These are phyloP conservation scores for Echeveria elegans DNA, from an alignment of 164 flowering plant genomes.

Conservation along the genomic window DNA sequence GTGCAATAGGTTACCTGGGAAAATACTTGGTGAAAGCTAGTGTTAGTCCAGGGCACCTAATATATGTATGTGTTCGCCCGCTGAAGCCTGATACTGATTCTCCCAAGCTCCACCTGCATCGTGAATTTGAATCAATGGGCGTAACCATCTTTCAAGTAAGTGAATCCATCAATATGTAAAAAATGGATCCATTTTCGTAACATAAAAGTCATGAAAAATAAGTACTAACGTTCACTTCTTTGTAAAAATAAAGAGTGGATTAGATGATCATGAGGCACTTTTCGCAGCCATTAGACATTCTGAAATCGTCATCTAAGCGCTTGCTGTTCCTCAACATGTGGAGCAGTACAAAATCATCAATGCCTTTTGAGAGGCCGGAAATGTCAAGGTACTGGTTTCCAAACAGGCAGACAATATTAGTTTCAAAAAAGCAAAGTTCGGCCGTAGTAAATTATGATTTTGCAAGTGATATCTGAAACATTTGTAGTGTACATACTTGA, in stretches of 20 bases:
- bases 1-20: no score
- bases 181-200: no score
- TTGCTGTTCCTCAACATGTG: constrained; percentile 19
- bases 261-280: constrained; percentile 20
- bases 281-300: constrained; percentile 14
- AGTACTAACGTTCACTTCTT: not conserved
- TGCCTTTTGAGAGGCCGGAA: constrained; percentile 18
- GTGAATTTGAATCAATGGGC: constrained; percentile 14
- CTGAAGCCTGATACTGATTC: constrained; percentile 2
- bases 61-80: no score
- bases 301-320: constrained; percentile 19
- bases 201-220: no score
- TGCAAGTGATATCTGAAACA: not conserved
- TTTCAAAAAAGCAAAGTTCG: no score
- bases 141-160: constrained; percentile 17
- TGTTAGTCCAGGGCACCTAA: no score
- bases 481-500: no score
- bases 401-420: no score
- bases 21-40: no score
- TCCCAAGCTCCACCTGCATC: constrained; percentile 11
- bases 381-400: constrained; percentile 14
- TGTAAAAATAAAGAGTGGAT: constrained; percentile 16
- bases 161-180: no score
- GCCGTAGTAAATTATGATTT: no score
- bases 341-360: constrained; percentile 21